Conservation (phyloP, 495 filamentous ascomycete species). For the Emericellopsis terricola region DNA sequence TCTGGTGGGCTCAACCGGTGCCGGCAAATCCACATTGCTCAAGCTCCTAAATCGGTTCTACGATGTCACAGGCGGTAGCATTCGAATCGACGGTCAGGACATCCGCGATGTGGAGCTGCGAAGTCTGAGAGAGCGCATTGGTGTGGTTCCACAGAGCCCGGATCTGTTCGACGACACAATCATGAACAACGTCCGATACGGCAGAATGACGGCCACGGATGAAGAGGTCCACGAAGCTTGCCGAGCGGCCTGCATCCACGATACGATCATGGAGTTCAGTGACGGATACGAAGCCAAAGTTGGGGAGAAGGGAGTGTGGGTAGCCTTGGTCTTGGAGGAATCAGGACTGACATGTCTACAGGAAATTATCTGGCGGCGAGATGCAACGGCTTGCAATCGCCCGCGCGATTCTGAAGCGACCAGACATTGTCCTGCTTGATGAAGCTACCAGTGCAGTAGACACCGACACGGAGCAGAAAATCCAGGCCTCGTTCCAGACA, state of each 20-base stretch:
- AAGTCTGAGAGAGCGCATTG: conserved; percentile 48
- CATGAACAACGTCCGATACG: conserved; percentile 58
- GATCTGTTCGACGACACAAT: conserved; percentile 56
- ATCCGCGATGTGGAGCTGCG: conserved; percentile 46
- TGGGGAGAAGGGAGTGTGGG: conserved; percentile 39
- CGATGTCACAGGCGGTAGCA: conserved; percentile 42
- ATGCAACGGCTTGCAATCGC: conserved; percentile 64
- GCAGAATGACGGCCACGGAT: conserved; percentile 37
- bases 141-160: conserved; percentile 55
- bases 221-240: conserved; percentile 54
- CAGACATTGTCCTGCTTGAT: conserved; percentile 36
- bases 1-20: conserved; percentile 60
- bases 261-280: conserved; percentile 47
- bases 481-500: conserved; percentile 45
- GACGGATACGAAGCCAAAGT: conserved; percentile 42
- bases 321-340: not conserved
- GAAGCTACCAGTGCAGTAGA: conserved; percentile 40
- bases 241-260: conserved; percentile 47
- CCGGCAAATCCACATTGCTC: conserved; percentile 60
- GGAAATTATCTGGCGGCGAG: conserved; percentile 58
- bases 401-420: conserved; percentile 35
- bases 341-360: too few relatives aligned
- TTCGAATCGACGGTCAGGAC: conserved; percentile 60
- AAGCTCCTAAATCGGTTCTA: conserved; percentile 57
- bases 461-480: conserved; percentile 52